Evolutionary conservation across 2,329 filamentous ascomycete species (phyloP), one percentile per base, ranked within the genome.

Genomic region (Xylariaceae sp.): DNA sequence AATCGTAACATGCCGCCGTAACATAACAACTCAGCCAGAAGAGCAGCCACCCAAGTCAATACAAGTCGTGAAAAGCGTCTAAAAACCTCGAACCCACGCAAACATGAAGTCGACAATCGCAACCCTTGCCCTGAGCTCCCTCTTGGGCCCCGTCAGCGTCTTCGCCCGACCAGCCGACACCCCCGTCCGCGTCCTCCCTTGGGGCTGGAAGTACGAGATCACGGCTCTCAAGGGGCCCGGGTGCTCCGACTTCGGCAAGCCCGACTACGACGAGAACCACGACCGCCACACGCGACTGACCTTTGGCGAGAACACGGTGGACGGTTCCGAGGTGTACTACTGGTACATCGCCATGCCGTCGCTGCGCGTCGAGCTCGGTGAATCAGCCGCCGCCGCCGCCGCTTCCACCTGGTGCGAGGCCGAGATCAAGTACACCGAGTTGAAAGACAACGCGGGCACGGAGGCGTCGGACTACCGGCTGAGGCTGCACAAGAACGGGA

Each of bases 301-400:
- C 4, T 38, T 21, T 15, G 36, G 29, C 9, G 2, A n/a, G n/a
- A 38, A 38, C 21, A 38, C 29, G 6, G 11, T 33, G 3, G 36
- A 38, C 23, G 36, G 36, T 6, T 33, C 36, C 9, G 36, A 38
- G 29, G 32, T 38, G 11, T 38, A 38, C 36, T 27, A 38, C 36
- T 33, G 29, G 29, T 38, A 32, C 15, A 16, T 38, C 29, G 36
- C 36, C 4, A 32, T 32, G 14, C 36, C 36, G 18, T 18, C 36
- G 12, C 16, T 38, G 19, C 28, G 12, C 15, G 36, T 38, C 7
- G 36, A 38, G 29, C 21, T 38, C 16, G 36, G 29, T 12, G 14
- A 33, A 29, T n/a, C n/a, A n/a, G n/a, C n/a, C n/a, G n/a, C n/a
- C n/a, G n/a, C n/a, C n/a, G n/a, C n/a, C n/a, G 27, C 15, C 12